Base-by-base conservation (phyloP, 2,329 filamentous ascomycete species). In the Ascocoryne sarcoides region DNA sequence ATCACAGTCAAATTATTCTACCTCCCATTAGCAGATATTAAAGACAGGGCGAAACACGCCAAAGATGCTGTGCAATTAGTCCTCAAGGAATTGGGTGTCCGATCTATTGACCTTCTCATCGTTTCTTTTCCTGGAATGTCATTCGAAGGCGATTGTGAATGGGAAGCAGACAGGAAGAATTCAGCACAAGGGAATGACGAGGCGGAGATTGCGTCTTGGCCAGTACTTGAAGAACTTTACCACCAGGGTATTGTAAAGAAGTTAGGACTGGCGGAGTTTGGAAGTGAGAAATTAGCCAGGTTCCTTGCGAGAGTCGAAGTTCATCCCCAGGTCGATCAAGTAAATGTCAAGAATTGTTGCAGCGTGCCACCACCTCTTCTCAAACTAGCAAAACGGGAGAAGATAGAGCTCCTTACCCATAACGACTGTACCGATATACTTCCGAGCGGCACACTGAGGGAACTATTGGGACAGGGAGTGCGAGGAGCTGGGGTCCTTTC, bases 1-100 rank as follows among this genome's bases (percentile, higher is more conserved):
- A 88, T 95, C 56, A 95, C 90, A 1, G 82, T 92, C 46, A 98
- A 98, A 65, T 66, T 98, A 16, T 98, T 98, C 69, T 93, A 92
- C 63, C 73, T 96, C 19, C 83, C 87, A 3, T 76, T 75, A 14
- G 75, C 85, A 39, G 71, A 80, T 8, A 65, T 76, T 2, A 70
- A 71, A 14, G 66, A 78, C 49, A 77, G 90, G 44, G 75, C 75
- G 50, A 68, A 70, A 40, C 82, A 95, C 58, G 83, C 84, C 7
- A 65, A 73, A 40, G 84, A 93, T 57, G 90, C 92, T 1, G 70
- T 98, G 50, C 69, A 77, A 37, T 65, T 95, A 8, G 89, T 96
- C 8, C 70, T 82, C 49, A 83, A 82, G 59, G 86, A 94, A 62
- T 67, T 98, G 42, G 75, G 80, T 39, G 78, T 89, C 5, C 62